Evolutionary conservation across 352 stramenopile species (phyloP).

Genomic region (Pythium volutum): DNA sequence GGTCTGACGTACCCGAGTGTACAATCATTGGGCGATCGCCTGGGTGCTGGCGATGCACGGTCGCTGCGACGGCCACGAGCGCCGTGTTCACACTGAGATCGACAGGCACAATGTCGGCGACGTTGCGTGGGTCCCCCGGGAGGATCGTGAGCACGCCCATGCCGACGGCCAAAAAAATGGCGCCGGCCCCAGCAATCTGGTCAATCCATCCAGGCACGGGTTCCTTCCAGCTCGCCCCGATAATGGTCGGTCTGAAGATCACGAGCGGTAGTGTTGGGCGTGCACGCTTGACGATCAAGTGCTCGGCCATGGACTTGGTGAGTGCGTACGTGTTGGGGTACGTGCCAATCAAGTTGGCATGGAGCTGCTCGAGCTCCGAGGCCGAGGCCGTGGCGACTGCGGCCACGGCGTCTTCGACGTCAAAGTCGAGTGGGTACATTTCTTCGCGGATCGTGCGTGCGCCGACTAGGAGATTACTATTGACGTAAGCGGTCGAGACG

Average conservation of each 20-base stretch:
- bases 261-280: constrained; percentile 51
- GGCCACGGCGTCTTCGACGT: constrained; percentile 61
- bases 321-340: constrained; percentile 90
- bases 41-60: constrained; percentile 1
- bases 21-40: constrained; percentile 46
- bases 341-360: constrained; percentile 79
- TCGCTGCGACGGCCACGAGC: constrained; percentile 50
- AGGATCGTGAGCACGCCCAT: constrained; percentile 84
- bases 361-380: constrained; percentile 56
- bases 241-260: constrained; percentile 84
- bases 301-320: constrained; percentile 88
- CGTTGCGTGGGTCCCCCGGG: constrained; percentile 70
- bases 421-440: constrained; percentile 86
- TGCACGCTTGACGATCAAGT: constrained; percentile 55
- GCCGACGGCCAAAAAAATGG: constrained; percentile 73
- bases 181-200: constrained; percentile 70
- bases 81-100: constrained; percentile 81
- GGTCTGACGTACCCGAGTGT: constrained; percentile 75
- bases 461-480: constrained; percentile 68
- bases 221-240: constrained; percentile 85
- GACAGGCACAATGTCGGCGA: constrained; percentile 81
- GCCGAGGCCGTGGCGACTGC: constrained; percentile 50
- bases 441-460: constrained; percentile 47
- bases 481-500: constrained; percentile 84
- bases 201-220: constrained; percentile 82